A percentile compares a stretch with the other conserved stretches of the same genome.
Conservation (phyloP, 2,329 filamentous ascomycete species). For the Colletotrichum sojae region DNA sequence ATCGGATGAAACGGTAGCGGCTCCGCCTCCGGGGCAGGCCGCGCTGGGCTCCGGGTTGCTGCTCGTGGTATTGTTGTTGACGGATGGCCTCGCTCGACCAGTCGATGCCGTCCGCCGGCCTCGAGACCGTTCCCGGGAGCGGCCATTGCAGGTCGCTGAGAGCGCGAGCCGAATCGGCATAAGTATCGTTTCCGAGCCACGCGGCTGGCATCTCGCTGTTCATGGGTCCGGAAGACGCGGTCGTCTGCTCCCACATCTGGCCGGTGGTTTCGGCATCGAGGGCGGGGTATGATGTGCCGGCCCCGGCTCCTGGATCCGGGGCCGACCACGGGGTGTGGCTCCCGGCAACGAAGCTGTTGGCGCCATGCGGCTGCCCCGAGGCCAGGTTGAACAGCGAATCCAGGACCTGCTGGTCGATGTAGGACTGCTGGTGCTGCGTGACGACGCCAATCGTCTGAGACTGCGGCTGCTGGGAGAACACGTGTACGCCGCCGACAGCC, state of each 20-base stretch:
- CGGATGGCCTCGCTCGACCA: not conserved
- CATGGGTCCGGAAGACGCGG: not conserved
- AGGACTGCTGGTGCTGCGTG: not conserved
- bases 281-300: not conserved
- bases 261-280: not conserved
- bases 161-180: not conserved
- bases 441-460: not conserved
- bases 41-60: not conserved
- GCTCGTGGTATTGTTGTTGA: not conserved
- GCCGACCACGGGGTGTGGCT: not conserved
- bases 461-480: not conserved
- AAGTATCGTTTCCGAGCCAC: not conserved
- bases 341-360: not conserved
- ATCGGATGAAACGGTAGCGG: slow-evolving; percentile 14
- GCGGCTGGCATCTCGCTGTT: not conserved
- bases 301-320: not conserved
- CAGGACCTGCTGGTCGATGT: slow-evolving; percentile 9
- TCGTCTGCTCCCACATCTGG: not conserved
- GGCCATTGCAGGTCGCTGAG: slow-evolving; percentile 9
- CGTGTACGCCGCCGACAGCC: not conserved
- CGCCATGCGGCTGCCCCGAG: not conserved
- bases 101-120: slow-evolving; percentile 10
- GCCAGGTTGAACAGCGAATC: slow-evolving; percentile 17
- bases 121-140: not conserved
- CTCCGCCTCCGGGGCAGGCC: slow-evolving; percentile 12